A percentile compares a stretch with the other conserved stretches of the same genome.
Evolutionary conservation across 257 asterid genomes (phyloP).

Genomic region (Solanum lycopersicoides): DNA sequence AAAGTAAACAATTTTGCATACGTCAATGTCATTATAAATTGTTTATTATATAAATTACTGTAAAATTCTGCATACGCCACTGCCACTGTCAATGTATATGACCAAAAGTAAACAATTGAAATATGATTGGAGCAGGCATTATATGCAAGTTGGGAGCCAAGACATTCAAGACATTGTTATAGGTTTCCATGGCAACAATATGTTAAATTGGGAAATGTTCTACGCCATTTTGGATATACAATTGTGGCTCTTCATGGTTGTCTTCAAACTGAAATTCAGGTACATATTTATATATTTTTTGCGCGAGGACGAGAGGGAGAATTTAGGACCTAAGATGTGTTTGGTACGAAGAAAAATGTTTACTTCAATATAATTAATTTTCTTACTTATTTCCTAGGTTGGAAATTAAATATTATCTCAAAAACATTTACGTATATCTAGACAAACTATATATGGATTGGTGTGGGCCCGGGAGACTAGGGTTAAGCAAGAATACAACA

Average conservation of each 20-base stretch:
- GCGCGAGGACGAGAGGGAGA: background rate
- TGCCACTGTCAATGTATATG: background rate
- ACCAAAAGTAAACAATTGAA: background rate
- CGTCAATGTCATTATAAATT: too few species aligned
- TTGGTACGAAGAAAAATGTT: background rate
- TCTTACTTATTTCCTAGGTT: background rate
- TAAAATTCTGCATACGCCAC: background rate
- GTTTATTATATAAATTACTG: background rate
- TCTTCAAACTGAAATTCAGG: slow-evolving; percentile 90
- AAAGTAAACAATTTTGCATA: too few species aligned
- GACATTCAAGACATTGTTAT: slow-evolving; percentile 72
- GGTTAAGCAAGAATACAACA: background rate
- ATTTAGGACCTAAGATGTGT: background rate
- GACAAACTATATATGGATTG: background rate
- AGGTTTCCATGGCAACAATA: slow-evolving; percentile 80
- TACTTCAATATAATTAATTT: background rate
- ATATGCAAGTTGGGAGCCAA: slow-evolving; percentile 99
- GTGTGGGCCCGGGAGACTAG: background rate
- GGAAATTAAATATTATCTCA: background rate
- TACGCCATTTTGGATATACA: slow-evolving; percentile 91
- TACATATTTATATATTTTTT: background rate
- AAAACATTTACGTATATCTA: background rate
- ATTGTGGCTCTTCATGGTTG: slow-evolving; percentile 95
- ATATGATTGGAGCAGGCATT: slow-evolving; percentile 33
- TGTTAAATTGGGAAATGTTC: slow-evolving; percentile 71